A percentile compares a stretch with the other conserved stretches of the same genome.
These are phyloP conservation scores for Tolypocladium ovalisporum DNA, from an alignment of 2,329 filamentous ascomycete genomes.

Conservation along the genomic window DNA sequence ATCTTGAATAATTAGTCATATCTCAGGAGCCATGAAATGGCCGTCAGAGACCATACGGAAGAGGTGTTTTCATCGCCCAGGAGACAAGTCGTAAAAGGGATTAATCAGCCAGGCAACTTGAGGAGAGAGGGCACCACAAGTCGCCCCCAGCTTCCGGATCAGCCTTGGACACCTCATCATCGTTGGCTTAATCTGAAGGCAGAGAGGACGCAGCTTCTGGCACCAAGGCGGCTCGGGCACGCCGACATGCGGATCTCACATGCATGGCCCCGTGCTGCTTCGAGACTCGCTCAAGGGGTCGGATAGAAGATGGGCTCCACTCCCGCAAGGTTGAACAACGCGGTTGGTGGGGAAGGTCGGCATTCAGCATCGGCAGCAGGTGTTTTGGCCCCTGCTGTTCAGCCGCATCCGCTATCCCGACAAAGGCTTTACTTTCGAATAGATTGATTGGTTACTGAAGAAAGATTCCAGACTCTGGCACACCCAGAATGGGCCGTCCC, in stretches of 20 bases:
- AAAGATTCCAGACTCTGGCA: not conserved
- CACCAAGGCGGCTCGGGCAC: not conserved
- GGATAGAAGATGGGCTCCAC: not conserved
- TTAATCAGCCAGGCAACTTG: no score
- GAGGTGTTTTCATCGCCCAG: not conserved
- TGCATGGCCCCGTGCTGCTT: not conserved
- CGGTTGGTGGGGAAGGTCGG: not conserved
- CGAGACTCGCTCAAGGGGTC: not conserved
- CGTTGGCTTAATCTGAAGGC: not conserved
- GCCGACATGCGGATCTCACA: not conserved
- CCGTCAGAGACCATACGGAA: not conserved
- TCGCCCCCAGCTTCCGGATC: not conserved
- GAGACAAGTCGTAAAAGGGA: not conserved
- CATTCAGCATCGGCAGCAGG: not conserved
- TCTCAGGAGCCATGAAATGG: not conserved
- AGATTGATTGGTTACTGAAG: not conserved
- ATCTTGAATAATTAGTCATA: no score
- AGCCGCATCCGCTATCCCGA: not conserved
- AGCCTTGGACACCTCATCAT: not conserved
- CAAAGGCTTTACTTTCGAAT: not conserved
- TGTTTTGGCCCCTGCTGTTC: not conserved
- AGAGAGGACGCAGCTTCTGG: not conserved
- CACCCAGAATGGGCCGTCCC: not conserved
- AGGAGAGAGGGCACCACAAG: no score
- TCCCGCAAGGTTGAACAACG: not conserved